Conservation (phyloP, 2,329 filamentous ascomycete species). For the Aspergillus proliferans region DNA sequence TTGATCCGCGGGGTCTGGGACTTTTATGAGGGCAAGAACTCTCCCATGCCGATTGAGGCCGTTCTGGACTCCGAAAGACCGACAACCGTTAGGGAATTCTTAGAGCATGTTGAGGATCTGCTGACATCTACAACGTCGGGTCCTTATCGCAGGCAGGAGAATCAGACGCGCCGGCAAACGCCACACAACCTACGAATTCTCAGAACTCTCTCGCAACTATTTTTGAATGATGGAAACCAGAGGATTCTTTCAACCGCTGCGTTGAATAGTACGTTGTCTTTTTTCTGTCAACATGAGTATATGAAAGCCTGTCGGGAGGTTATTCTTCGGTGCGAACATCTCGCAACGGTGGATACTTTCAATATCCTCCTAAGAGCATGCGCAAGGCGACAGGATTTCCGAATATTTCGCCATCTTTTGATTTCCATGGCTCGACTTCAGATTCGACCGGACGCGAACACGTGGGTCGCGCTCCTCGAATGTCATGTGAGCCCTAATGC, state of each 20-base stretch:
- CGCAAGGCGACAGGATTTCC: slow-evolving; percentile 34
- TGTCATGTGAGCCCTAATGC: slow-evolving; percentile 20
- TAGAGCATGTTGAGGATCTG: slow-evolving; percentile 34
- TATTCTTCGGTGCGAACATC: slow-evolving; percentile 29
- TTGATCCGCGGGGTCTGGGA: slow-evolving; percentile 28
- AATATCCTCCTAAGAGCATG: slow-evolving; percentile 39
- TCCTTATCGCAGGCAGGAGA: neutral
- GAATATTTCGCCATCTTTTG: slow-evolving; percentile 33
- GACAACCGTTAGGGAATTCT: slow-evolving; percentile 31
- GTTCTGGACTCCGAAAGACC: slow-evolving; percentile 7
- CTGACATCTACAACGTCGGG: slow-evolving; percentile 17
- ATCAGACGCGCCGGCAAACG: neutral
- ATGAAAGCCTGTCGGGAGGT: slow-evolving; percentile 26
- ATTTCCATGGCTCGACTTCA: slow-evolving; percentile 32
- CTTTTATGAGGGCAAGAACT: slow-evolving; percentile 1
- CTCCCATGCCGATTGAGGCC: neutral
- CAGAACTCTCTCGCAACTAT: slow-evolving; percentile 24
- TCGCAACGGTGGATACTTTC: slow-evolving; percentile 36
- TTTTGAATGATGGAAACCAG: slow-evolving; percentile 24
- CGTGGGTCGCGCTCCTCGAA: slow-evolving; percentile 38
- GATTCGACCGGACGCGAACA: slow-evolving; percentile 35
- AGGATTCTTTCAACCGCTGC: slow-evolving; percentile 34
- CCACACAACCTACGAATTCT: slow-evolving; percentile 13
- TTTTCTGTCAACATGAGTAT: slow-evolving; percentile 28
- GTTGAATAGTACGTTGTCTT: slow-evolving; percentile 36